A percentile compares a stretch with the other conserved stretches of the same genome.
Conservation (phyloP, 2,329 filamentous ascomycete species). For the Dactylellina drechsleri region DNA sequence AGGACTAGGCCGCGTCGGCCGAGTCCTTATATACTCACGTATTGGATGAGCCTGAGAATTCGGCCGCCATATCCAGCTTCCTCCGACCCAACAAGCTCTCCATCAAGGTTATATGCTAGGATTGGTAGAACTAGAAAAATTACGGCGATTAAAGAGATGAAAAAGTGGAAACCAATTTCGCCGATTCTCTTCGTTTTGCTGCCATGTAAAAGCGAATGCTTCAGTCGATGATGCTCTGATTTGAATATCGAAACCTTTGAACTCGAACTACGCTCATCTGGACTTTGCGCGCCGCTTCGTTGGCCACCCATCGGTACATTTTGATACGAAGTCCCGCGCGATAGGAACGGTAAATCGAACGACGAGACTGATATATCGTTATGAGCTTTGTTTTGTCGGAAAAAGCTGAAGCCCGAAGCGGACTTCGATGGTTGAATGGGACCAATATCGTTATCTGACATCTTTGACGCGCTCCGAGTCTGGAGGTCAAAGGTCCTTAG, state of each 20-base stretch:
- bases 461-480: constrained; percentile 3
- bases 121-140: constrained; percentile 48
- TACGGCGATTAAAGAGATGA: constrained; percentile 36
- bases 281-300: constrained; percentile 20
- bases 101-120: constrained; percentile 33
- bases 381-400: constrained; percentile 34
- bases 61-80: constrained; percentile 42
- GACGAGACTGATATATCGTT: constrained; percentile 29
- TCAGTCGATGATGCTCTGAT: constrained; percentile 36
- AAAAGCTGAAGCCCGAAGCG: constrained; percentile 29
- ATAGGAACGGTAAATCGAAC: constrained; percentile 35
- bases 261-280: constrained; percentile 31
- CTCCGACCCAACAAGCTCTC: constrained; percentile 26
- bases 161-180: constrained; percentile 43
- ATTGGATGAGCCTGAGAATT: constrained; percentile 44
- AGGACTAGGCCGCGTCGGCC: too few species aligned
- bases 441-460: constrained; percentile 31
- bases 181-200: constrained; percentile 35
- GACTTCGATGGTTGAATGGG: constrained; percentile 15
- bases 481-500: too few species aligned
- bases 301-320: constrained; percentile 16
- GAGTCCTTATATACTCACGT: constrained; percentile 17
- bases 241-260: constrained; percentile 47
- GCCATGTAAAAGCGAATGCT: constrained; percentile 40
- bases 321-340: constrained; percentile 24